Percentiles rank a stretch among this genome's conserved stretches.
Evolutionary conservation across 1,139 yeast species (phyloP).

Genomic region (Pichia sp.): DNA sequence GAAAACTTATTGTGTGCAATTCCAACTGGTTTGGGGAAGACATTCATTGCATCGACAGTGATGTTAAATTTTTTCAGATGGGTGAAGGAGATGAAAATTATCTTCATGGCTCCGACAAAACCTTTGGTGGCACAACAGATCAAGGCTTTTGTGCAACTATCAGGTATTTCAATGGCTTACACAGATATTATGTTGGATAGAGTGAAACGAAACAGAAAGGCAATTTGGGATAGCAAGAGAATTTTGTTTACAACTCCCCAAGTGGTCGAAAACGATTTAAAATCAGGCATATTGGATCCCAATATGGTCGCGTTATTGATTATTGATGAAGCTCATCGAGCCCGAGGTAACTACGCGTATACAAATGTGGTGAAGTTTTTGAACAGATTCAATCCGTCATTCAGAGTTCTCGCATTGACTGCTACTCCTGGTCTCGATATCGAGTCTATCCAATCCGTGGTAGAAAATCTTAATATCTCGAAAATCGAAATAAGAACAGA

Average conservation of each 20-base stretch:
- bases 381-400: conserved; percentile 55
- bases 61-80: conserved; percentile 88
- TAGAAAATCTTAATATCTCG: conserved; percentile 68
- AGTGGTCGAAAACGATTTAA: conserved; percentile 86
- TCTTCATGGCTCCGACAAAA: conserved; percentile 95
- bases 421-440: conserved; percentile 93
- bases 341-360: conserved; percentile 87
- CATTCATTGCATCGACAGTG: conserved; percentile 91
- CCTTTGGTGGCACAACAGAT: conserved; percentile 97
- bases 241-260: conserved; percentile 96
- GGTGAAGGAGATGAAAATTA: conserved; percentile 67
- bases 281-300: conserved; percentile 71
- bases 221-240: conserved; percentile 69
- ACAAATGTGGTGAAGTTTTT: conserved; percentile 66
- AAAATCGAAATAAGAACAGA: conserved; percentile 84
- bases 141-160: conserved; percentile 83
- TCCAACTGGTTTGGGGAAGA: conserved; percentile 97
- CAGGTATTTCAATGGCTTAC: conserved; percentile 72
- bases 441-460: conserved; percentile 83
- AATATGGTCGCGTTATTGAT: conserved; percentile 70
- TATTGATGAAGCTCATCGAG: conserved; percentile 94
- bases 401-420: conserved; percentile 77
- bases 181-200: conserved; percentile 82
- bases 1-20: conserved; percentile 80
- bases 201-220: conserved; percentile 57